These are phyloP conservation scores for Oleoguttula mirabilis DNA, from an alignment of 495 filamentous ascomycete genomes.

Conservation along the genomic window DNA sequence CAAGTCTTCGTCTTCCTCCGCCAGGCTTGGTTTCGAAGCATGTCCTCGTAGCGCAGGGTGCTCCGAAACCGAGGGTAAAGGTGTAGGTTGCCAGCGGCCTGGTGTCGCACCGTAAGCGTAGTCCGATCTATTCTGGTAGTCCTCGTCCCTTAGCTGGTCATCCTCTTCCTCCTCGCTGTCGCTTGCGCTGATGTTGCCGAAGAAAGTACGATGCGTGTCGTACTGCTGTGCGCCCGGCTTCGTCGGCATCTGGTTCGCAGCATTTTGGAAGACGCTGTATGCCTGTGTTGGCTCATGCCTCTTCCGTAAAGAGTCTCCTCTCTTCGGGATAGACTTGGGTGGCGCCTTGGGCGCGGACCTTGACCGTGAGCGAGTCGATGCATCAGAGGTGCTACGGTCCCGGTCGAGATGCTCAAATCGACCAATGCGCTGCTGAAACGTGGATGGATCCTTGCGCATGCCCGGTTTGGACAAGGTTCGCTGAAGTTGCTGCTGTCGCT, in stretches of 20 bases:
- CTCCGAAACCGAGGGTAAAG: slow-evolving; percentile 18
- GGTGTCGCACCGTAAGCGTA: slow-evolving; percentile 5
- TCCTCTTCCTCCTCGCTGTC: slow-evolving; percentile 24
- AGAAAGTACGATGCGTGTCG: slow-evolving; percentile 25
- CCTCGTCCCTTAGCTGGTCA: neutral
- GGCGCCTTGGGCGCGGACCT: slow-evolving; percentile 4
- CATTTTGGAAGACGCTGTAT: slow-evolving; percentile 29
- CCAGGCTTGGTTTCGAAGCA: slow-evolving; percentile 15
- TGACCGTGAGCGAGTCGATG: slow-evolving; percentile 10
- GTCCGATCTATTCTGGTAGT: slow-evolving; percentile 1
- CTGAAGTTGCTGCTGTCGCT: slow-evolving; percentile 54
- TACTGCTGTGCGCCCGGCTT: slow-evolving; percentile 12
- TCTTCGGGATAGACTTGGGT: too few relatives aligned
- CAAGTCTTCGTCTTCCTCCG: slow-evolving; percentile 14
- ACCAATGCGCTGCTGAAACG: slow-evolving; percentile 19
- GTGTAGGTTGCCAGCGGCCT: slow-evolving; percentile 16
- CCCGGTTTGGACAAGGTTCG: slow-evolving; percentile 7
- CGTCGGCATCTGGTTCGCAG: slow-evolving; percentile 25
- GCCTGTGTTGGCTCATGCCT: slow-evolving; percentile 9
- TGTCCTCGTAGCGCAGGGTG: slow-evolving; percentile 18
- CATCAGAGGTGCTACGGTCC: slow-evolving; percentile 9
- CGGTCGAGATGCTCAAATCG: slow-evolving; percentile 10
- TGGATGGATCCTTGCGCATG: slow-evolving; percentile 52
- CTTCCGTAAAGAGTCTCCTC: neutral
- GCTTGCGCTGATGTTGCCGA: slow-evolving; percentile 22